Evolutionary conservation across 2,329 filamentous ascomycete species (phyloP).

Genomic region (Cytospora piceae): DNA sequence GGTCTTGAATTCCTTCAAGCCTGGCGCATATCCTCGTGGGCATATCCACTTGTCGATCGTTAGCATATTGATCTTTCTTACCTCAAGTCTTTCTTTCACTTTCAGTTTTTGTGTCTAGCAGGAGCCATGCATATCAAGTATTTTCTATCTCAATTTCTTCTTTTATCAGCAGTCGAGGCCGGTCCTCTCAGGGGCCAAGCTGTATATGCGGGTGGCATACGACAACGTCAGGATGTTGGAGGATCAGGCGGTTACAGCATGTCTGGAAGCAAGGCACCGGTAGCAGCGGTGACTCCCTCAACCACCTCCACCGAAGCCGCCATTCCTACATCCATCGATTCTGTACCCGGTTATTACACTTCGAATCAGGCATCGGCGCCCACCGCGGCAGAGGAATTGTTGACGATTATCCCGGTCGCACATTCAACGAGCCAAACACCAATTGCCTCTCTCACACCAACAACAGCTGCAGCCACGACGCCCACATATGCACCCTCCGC

Average conservation of each 20-base stretch:
- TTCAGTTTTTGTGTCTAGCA: conserved; percentile 8
- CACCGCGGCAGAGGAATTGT: not conserved
- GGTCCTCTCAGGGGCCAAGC: conserved; percentile 28
- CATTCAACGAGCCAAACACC: not conserved
- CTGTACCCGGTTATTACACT: not conserved
- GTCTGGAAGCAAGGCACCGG: not conserved
- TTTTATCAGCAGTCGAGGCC: conserved; percentile 29
- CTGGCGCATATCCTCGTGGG: not conserved
- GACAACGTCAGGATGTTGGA: conserved; percentile 20
- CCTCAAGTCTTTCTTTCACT: conserved; percentile 20
- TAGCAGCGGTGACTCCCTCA: not conserved
- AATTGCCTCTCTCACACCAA: not conserved
- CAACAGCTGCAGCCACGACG: not conserved
- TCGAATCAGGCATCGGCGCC: not conserved
- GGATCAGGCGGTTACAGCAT: not conserved
- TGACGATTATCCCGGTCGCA: conserved; percentile 1
- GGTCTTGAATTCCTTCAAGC: not conserved
- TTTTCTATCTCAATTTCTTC: conserved; percentile 24
- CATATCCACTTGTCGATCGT: conserved; percentile 8
- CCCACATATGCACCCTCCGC: not conserved
- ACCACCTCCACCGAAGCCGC: not conserved
- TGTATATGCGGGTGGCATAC: conserved; percentile 17
- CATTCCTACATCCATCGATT: not conserved
- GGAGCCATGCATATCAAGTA: conserved; percentile 19
- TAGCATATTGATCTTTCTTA: conserved; percentile 3